Evolutionary conservation across 1,284 basidiomycete species (phyloP).

Genomic region (Grifola frondosa): DNA sequence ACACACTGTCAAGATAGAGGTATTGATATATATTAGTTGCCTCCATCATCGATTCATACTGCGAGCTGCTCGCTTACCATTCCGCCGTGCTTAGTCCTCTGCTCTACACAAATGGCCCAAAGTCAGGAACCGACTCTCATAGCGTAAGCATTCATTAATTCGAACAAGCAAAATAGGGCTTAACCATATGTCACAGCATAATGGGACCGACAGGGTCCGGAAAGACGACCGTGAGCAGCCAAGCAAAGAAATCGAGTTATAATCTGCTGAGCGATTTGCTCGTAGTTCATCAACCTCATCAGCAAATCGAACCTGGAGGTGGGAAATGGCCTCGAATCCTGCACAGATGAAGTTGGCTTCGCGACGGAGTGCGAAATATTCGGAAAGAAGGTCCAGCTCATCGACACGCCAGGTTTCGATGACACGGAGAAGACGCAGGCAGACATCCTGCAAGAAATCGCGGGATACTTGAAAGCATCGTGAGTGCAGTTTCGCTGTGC

Average conservation of each 20-base stretch:
- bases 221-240: background rate
- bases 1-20: too few relatives aligned
- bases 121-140: too few relatives aligned
- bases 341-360: conserved; percentile 3
- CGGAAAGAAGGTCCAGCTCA: conserved; percentile 25
- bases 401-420: conserved; percentile 43
- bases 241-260: background rate
- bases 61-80: too few relatives aligned
- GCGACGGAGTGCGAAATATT: conserved; percentile 2
- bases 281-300: conserved; percentile 19
- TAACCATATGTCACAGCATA: background rate
- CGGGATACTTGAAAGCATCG: conserved; percentile 35
- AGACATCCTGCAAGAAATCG: conserved; percentile 38
- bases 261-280: background rate
- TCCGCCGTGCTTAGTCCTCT: too few relatives aligned
- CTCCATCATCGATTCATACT: too few relatives aligned
- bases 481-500: too few relatives aligned
- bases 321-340: conserved; percentile 4
- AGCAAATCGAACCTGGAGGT: conserved; percentile 10
- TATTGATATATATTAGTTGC: too few relatives aligned
- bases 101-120: too few relatives aligned
- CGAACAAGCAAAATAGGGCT: too few relatives aligned
- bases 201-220: background rate
- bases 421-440: conserved; percentile 37
- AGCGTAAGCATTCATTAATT: too few relatives aligned